Base-by-base conservation (phyloP, 805 yeast genomes). In the Wickerhamia fluorescens region DNA sequence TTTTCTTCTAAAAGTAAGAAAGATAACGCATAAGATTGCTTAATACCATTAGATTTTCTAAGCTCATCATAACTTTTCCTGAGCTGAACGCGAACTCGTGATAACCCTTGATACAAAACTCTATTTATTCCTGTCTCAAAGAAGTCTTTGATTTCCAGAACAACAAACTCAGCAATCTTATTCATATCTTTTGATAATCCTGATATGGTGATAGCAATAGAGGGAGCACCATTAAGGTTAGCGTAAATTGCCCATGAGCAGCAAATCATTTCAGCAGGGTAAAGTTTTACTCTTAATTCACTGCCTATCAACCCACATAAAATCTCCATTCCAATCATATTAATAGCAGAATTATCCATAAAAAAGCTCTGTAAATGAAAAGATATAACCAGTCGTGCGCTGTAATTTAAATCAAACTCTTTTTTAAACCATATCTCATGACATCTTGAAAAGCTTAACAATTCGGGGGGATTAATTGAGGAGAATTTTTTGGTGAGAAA, bases 241-340 rank as follows among this genome's bases (percentile, higher is more conserved):
- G 85, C 71, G 20, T 51, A 56, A 0, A 80, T 36, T 12, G 71
- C 75, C 71, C 80, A 80, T 1, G 68, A 46, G 41, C 66, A 76
- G 2, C 77, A 75, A 7, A 76, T 34, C n/a, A 62, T 45, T 32
- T 75, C 72, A 1, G 76, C 64, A 1, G 71, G 68, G 43, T 79
- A 81, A 2, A 81, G 40, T 4, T 37, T 35, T 4, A 55, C 47
- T 14, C 64, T 49, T 1, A 79, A 41, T 9, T 49, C 45, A 1
- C 47, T 42, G 14, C 66, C 71, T 4, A 76, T 37, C 3, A 75
- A 29, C 27, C 72, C 75, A 7, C 67, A 58, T 2, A 79, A 34
- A 4, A 80, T 45, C 37, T 81, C 87, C 8, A 71, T 38, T n/a
- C 60, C 55, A 37, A 75, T 65, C 2, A 71, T 59, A 27, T 53